Conservation (phyloP, 768 basidiomycete genomes). For the Termitomyces sp. region DNA sequence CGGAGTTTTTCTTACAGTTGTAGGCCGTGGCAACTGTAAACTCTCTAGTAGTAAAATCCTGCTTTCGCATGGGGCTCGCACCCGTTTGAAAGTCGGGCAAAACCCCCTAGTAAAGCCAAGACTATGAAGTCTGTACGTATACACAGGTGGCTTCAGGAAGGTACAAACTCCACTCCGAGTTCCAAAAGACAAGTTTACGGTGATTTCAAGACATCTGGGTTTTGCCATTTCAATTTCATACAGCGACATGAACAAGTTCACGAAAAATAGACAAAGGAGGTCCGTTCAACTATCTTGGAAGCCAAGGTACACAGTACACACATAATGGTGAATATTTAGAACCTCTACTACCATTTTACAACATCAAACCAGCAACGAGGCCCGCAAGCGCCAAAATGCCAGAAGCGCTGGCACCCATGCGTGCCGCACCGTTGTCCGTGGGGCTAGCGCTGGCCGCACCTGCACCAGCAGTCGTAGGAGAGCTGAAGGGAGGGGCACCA, state of each 20-base stretch:
- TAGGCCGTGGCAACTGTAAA: background rate
- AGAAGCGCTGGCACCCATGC: slow-evolving; percentile 32
- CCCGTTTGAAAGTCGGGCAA: background rate
- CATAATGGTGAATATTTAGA: background rate
- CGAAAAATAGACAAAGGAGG: background rate
- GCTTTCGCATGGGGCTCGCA: background rate
- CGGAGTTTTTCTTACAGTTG: slow-evolving; percentile 4
- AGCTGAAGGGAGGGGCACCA: too few relatives aligned
- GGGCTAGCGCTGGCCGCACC: background rate
- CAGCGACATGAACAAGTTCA: background rate
- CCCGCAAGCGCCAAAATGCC: slow-evolving; percentile 30
- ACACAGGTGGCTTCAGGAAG: too few relatives aligned
- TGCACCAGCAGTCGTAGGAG: background rate
- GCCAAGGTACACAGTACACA: background rate
- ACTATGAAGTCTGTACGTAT: background rate
- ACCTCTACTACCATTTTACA: slow-evolving; percentile 18
- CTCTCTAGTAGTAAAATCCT: background rate
- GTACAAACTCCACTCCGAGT: too few relatives aligned
- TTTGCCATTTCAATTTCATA: too few relatives aligned
- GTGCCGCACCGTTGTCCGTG: slow-evolving; percentile 14
- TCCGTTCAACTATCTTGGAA: background rate
- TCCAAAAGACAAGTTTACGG: too few relatives aligned
- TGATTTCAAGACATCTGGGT: background rate
- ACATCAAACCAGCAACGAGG: slow-evolving; percentile 31
- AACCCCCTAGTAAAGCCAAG: background rate